Conservation (phyloP, 805 yeast species). For the Scheffersomyces stipitis region DNA sequence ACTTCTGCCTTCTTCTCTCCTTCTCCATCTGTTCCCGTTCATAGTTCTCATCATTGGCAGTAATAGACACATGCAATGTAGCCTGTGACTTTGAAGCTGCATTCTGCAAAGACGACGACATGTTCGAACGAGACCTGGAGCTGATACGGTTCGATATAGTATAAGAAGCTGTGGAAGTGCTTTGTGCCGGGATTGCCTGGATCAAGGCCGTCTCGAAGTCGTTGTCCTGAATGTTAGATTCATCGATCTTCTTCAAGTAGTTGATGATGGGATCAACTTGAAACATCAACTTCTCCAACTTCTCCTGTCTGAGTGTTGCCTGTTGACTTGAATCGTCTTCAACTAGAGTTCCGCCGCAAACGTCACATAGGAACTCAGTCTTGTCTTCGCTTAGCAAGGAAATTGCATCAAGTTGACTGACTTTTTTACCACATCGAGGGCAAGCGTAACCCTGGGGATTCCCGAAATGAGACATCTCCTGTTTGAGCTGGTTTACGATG, state of each 20-base stretch:
- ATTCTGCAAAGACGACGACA: conserved; percentile 34
- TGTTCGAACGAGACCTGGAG: conserved; percentile 28
- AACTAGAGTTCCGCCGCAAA: conserved; percentile 71
- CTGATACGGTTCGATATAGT: conserved; percentile 50
- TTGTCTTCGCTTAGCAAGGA: conserved; percentile 76
- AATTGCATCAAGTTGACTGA: conserved; percentile 84
- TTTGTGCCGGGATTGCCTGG: conserved; percentile 81
- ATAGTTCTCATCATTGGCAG: conserved; percentile 79
- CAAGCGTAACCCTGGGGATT: conserved; percentile 95
- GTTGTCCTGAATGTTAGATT: conserved; percentile 39
- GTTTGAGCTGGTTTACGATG: conserved; percentile 73
- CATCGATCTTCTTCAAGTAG: conserved; percentile 59
- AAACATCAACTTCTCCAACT: conserved; percentile 78
- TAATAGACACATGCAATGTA: conserved; percentile 83
- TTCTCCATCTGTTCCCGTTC: conserved; percentile 63
- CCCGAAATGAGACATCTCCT: conserved; percentile 78
- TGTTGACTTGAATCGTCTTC: conserved; percentile 90
- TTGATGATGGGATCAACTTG: conserved; percentile 88
- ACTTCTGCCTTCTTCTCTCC: conserved; percentile 65
- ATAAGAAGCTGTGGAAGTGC: conserved; percentile 67
- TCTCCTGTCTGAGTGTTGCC: conserved; percentile 77
- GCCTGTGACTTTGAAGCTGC: conserved; percentile 73
- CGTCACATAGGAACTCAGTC: conserved; percentile 78
- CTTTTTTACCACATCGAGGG: conserved; percentile 78
- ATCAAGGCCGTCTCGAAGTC: conserved; percentile 58